A percentile compares a stretch with the other conserved stretches of the same genome.
These are phyloP conservation scores for Protomyces macrosporus DNA, from an alignment of 1,139 yeast genomes.

Conservation along the genomic window DNA sequence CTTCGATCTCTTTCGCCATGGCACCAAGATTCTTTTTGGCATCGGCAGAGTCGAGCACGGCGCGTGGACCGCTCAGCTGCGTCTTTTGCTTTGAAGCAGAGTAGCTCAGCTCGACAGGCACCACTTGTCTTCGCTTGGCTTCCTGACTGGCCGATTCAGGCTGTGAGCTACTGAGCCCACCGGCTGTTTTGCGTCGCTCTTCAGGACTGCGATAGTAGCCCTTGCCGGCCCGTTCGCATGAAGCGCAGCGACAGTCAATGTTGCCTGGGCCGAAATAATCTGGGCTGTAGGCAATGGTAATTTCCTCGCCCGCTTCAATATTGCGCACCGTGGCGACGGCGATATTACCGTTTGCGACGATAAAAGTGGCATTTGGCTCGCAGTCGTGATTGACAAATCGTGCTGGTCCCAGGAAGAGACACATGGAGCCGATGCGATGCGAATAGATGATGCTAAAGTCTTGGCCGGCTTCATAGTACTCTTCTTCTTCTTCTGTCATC, in stretches of 20 bases:
- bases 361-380: constrained; percentile 43
- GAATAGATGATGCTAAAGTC: constrained; percentile 46
- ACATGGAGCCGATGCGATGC: constrained; percentile 38
- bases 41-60: background rate
- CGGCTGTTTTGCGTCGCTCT: background rate
- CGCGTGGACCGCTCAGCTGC: background rate
- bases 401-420: constrained; percentile 48
- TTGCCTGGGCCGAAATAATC: constrained; percentile 45
- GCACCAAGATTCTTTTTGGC: background rate
- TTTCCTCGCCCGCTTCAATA: constrained; percentile 45
- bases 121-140: background rate
- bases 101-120: background rate
- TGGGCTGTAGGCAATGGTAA: constrained; percentile 45
- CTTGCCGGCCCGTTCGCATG: constrained; percentile 41
- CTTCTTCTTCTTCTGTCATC: constrained; percentile 34
- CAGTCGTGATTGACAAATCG: constrained; percentile 50
- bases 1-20: background rate
- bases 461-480: constrained; percentile 38
- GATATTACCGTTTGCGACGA: constrained; percentile 37
- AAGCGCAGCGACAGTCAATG: constrained; percentile 45
- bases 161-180: background rate
- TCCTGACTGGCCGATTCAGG: background rate
- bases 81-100: background rate
- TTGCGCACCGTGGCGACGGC: constrained; percentile 39
- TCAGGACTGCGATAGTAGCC: constrained; percentile 31